Percentiles rank a stretch among this genome's conserved stretches.
phyloP scores from a whole-genome alignment of 176 grass and related monocot genomes.

The Sorghum bicolor region Sorghum_bicolor_NCBIv3 NC_012877.2:51868501-51869000 shows the following conservation, averaged over 20 bases:
- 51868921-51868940: too few species aligned
- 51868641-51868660: too few species aligned
- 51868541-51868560: conserved; percentile 77
- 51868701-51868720: background rate
- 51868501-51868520: background rate
- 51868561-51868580: conserved; percentile 90
- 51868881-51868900: too few species aligned
- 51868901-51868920: too few species aligned
- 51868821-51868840: background rate
- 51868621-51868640: background rate
- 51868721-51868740: background rate
- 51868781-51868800: background rate
- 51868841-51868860: too few species aligned
- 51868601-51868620: conserved; percentile 63
- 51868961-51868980: too few species aligned
- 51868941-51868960: too few species aligned
- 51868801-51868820: background rate
- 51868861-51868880: too few species aligned
- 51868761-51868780: background rate
- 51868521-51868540: conserved; percentile 53
- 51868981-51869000: too few species aligned
- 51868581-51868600: conserved; percentile 90
- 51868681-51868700: background rate
- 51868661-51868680: too few species aligned
- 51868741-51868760: background rate